Evolutionary conservation across 2,329 filamentous ascomycete genomes (phyloP), one percentile per base, ranked within the genome.

Genomic region (Aspergillus terreus): DNA sequence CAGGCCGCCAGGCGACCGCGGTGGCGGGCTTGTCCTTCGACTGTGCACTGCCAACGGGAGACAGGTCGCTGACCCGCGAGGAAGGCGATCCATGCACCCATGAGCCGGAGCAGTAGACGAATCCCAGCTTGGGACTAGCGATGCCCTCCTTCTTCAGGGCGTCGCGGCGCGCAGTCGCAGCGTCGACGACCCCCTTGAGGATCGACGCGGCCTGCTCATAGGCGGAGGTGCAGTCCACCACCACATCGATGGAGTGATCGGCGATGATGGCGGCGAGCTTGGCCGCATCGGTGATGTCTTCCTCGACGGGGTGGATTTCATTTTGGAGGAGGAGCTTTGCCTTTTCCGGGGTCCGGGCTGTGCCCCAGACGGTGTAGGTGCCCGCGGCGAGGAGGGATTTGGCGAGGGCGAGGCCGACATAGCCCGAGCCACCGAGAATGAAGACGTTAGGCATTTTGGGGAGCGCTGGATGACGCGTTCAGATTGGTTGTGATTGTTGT

Each of bases 41-140:
- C 10, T 25, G 9, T 4, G 23, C 27, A 27, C 41, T 44, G 21
- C 41, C 41, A 15, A 44, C 41, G 2, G 41, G 41, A 11, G 41
- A 25, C 14, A 44, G 41, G 41, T 44, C 41, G 45, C 60, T 67
- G 15, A 69, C 60, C 0, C 58, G 53, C 1, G 47, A 47, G 4
- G 56, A 35, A 4, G 58, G 60, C 1, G 63, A 68, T 2, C 71
- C 71, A 47, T 73, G 67, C 1, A 73, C 63, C 70, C 70, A 74
- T 1, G 61, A 62, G 3, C 71, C 70, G 9, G 67, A 71, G 35
- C 60, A 61, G 27, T 72, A 73, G 36, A 73, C 63, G 30, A 66
- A 73, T 3, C 67, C 71, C 2, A 74, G 51, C 52, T 74, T 75
- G 12, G 63, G 66, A 19, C 55, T 55, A 7, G 43, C 45, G 1